These are phyloP conservation scores for Chlorella sorokiniana DNA, from an alignment of 139 green algal genomes.

Conservation along the genomic window DNA sequence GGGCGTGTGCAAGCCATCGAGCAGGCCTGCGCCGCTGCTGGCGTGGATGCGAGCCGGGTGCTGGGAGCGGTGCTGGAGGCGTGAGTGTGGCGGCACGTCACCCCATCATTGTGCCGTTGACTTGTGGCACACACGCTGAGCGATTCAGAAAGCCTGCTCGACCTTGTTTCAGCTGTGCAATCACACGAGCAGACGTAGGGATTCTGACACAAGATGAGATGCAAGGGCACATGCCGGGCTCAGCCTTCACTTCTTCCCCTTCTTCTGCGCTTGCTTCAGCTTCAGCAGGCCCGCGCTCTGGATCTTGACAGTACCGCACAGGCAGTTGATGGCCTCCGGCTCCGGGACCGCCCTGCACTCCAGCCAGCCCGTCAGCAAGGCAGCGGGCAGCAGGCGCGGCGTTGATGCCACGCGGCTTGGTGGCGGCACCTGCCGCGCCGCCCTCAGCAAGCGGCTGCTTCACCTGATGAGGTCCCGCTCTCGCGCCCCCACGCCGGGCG, in stretches of 20 bases:
- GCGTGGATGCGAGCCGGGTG: conserved; percentile 2
- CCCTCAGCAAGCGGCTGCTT: not conserved
- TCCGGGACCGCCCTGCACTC: conserved; percentile 69
- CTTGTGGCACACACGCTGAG: no score
- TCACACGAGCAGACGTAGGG: no score
- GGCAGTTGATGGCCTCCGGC: conserved; percentile 78
- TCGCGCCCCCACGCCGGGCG: conserved; percentile 36
- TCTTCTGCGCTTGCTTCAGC: conserved; percentile 56
- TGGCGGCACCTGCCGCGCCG: not conserved
- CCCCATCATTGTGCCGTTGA: not conserved
- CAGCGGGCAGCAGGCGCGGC: conserved; percentile 60
- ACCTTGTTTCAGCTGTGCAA: not conserved
- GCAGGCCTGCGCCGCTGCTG: not conserved
- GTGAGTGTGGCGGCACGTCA: not conserved
- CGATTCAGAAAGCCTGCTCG: no score
- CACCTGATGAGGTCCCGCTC: conserved; percentile 57
- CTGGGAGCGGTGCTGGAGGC: conserved; percentile 1
- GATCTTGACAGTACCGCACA: conserved; percentile 90
- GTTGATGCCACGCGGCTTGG: no score
- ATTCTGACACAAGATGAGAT: not conserved
- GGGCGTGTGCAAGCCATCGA: not conserved
- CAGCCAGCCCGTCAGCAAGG: no score
- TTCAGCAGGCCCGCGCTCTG: conserved; percentile 86
- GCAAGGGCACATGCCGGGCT: not conserved
- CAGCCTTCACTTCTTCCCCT: conserved; percentile 30